Conservation (phyloP, 306 rosid genomes). For the Mimosa pudica region DNA sequence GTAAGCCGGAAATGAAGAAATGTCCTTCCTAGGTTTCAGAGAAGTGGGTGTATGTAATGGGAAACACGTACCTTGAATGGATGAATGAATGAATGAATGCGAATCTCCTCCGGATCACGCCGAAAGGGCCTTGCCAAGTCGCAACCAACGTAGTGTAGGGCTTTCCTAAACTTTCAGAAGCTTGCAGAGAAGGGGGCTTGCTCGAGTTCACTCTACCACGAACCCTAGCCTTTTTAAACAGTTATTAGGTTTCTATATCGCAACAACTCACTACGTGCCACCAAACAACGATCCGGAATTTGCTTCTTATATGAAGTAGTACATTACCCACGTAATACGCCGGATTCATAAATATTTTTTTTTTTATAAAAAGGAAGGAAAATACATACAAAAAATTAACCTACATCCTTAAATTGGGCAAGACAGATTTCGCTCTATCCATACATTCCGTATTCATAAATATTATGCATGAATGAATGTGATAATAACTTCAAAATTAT, state of each 20-base stretch:
- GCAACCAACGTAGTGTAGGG: constrained; percentile 1
- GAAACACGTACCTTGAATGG: constrained; percentile 29
- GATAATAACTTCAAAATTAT: too few relatives aligned
- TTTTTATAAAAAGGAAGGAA: too few relatives aligned
- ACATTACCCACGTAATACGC: too few relatives aligned
- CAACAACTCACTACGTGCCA: too few relatives aligned
- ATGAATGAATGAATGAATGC: not conserved
- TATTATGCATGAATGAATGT: too few relatives aligned
- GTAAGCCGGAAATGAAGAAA: constrained; percentile 19
- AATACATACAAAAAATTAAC: too few relatives aligned
- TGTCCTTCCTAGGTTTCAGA: constrained; percentile 29
- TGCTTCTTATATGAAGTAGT: too few relatives aligned
- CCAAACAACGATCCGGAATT: too few relatives aligned
- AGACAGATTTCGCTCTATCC: too few relatives aligned
- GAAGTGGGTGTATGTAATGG: not conserved
- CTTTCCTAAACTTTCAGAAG: not conserved
- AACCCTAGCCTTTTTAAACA: constrained; percentile 20
- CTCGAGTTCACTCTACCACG: not conserved
- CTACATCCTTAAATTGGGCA: too few relatives aligned
- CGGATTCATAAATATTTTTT: too few relatives aligned
- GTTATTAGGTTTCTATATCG: not conserved
- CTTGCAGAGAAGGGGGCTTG: not conserved
- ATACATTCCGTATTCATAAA: too few relatives aligned
- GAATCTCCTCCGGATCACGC: constrained; percentile 39
- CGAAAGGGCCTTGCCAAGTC: constrained; percentile 32